Conservation (phyloP, 2,329 filamentous ascomycete genomes). For the Penicillium digitatum region DNA sequence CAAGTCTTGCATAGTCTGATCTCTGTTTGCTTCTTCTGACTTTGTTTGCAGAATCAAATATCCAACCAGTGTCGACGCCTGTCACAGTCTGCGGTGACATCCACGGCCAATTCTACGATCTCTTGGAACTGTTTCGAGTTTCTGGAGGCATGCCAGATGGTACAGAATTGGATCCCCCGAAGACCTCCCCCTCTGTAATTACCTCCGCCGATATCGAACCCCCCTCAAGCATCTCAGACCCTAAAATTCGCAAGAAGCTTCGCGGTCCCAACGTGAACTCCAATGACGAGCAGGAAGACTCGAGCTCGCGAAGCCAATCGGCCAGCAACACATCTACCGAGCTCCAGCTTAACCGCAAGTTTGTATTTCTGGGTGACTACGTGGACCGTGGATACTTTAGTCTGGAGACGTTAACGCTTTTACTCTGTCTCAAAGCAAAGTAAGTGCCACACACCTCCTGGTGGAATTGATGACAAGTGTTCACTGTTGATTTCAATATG, state of each 20-base stretch:
- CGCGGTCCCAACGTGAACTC: conserved; percentile 43
- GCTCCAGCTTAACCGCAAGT: conserved; percentile 60
- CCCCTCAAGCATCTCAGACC: conserved; percentile 80
- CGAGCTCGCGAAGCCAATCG: conserved; percentile 27
- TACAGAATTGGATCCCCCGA: conserved; percentile 63
- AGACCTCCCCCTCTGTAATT: conserved; percentile 69
- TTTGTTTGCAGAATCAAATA: conserved; percentile 74
- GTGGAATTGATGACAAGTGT: not conserved
- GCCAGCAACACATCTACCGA: conserved; percentile 29
- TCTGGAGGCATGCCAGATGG: conserved; percentile 95
- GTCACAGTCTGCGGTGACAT: conserved; percentile 98
- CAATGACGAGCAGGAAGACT: conserved; percentile 35
- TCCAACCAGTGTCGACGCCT: conserved; percentile 93
- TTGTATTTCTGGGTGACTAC: conserved; percentile 69
- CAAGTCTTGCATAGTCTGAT: conserved; percentile 35
- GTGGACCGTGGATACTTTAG: conserved; percentile 73
- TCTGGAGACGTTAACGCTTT: conserved; percentile 66
- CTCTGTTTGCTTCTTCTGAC: conserved; percentile 11
- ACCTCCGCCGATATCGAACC: conserved; percentile 90
- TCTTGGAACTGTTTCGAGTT: conserved; percentile 93
- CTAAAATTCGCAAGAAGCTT: conserved; percentile 81
- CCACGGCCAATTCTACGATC: conserved; percentile 97
- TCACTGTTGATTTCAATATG: not conserved
- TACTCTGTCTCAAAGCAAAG: conserved; percentile 71
- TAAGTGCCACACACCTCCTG: conserved; percentile 32